These are phyloP conservation scores for Bruguiera gymnorhiza DNA, from an alignment of 345 rosid species.

Conservation along the genomic window DNA sequence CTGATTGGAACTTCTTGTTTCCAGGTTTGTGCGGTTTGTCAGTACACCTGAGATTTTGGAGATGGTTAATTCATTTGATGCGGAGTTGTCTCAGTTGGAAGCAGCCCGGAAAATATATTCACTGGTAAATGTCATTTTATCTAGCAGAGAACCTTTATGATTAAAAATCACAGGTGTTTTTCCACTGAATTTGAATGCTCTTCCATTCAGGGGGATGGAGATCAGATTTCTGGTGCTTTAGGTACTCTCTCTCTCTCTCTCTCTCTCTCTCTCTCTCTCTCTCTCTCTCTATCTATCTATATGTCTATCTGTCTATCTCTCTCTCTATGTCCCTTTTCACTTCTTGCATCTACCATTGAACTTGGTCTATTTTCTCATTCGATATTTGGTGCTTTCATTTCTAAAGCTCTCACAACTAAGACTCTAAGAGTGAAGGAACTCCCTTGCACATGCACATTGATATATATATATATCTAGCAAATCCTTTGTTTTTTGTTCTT, in stretches of 20 bases:
- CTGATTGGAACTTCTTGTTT: constrained; percentile 22
- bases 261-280: background rate
- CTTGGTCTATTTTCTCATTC: background rate
- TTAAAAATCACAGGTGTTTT: constrained; percentile 14
- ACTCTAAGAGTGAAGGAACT: too few relatives aligned
- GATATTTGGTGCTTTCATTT: background rate
- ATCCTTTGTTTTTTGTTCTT: too few relatives aligned
- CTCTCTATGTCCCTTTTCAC: background rate
- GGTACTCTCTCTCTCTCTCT: constrained; percentile 41
- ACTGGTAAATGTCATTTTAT: constrained; percentile 49
- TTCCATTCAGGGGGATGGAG: constrained; percentile 60
- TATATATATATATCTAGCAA: too few relatives aligned
- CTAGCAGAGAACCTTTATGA: constrained; percentile 8
- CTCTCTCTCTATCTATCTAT: background rate
- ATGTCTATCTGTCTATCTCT: background rate
- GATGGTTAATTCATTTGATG: constrained; percentile 68
- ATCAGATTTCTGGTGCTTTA: constrained; percentile 48
- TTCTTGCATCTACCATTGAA: too few relatives aligned
- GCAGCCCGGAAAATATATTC: constrained; percentile 81
- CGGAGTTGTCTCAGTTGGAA: constrained; percentile 94
- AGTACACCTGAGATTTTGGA: constrained; percentile 96
- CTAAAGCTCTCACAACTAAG: background rate
- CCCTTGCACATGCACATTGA: too few relatives aligned
- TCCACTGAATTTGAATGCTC: constrained; percentile 32
- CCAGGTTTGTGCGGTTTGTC: constrained; percentile 96